phyloP scores from a whole-genome alignment of 2,329 filamentous ascomycete genomes.

The Elsinoe ampelina region DNA sequence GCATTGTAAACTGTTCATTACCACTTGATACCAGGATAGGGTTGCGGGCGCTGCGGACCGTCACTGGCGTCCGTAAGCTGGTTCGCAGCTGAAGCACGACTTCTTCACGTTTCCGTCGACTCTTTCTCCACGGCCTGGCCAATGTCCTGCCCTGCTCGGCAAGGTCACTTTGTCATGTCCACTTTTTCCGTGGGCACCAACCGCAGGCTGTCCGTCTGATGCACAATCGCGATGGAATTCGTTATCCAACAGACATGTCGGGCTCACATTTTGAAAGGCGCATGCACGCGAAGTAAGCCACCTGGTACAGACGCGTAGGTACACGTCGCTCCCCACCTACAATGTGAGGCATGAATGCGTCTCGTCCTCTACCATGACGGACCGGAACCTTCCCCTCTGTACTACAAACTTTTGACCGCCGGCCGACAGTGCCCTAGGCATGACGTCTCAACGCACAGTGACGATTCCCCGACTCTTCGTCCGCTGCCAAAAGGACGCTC shows the following conservation, averaged over 20 bases:
- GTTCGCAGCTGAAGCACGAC: background rate
- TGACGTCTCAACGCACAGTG: conserved; percentile 11
- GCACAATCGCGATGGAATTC: background rate
- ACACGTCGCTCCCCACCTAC: background rate
- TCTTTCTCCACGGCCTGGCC: background rate
- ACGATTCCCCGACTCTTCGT: conserved; percentile 9
- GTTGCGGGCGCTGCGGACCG: conserved; percentile 13
- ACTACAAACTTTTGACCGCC: conserved; percentile 2
- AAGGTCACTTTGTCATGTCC: conserved; percentile 3
- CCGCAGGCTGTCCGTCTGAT: background rate
- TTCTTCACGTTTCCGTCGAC: background rate
- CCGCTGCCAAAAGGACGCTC: background rate
- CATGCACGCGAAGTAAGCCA: conserved; percentile 1
- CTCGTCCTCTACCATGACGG: background rate
- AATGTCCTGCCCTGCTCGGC: background rate
- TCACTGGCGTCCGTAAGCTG: background rate
- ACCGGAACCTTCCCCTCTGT: background rate
- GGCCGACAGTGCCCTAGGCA: conserved; percentile 6
- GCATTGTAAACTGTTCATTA: background rate
- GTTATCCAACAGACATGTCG: background rate
- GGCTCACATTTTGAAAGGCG: background rate
- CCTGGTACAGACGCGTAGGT: background rate
- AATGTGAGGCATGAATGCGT: conserved; percentile 1
- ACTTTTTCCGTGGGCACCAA: conserved; percentile 2
- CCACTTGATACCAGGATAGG: background rate